Percentiles rank a stretch among this genome's conserved stretches.
These are phyloP conservation scores for Clathrospora elynae DNA, from an alignment of 2,329 filamentous ascomycete genomes.

Conservation along the genomic window DNA sequence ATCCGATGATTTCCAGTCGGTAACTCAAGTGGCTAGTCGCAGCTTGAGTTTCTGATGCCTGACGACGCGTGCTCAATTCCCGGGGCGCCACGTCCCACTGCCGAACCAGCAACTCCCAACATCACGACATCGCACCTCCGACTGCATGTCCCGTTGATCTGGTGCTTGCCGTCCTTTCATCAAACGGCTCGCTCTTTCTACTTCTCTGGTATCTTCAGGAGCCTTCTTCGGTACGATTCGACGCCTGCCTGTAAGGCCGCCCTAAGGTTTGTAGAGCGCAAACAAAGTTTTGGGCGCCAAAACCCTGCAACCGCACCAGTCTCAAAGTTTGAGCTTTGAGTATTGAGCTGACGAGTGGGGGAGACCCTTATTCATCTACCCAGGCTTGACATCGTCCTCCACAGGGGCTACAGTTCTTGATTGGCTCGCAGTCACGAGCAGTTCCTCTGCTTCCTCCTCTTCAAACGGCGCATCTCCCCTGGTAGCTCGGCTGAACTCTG, in stretches of 20 bases:
- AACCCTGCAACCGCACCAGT: conserved; percentile 47
- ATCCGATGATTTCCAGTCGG: conserved; percentile 14
- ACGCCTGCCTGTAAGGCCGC: conserved; percentile 28
- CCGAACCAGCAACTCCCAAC: conserved; percentile 15
- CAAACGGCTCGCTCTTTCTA: conserved; percentile 13
- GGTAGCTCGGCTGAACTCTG: conserved; percentile 39
- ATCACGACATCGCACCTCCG: conserved; percentile 17
- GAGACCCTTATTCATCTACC: conserved; percentile 39
- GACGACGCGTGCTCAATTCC: conserved; percentile 18
- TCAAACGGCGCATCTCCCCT: conserved; percentile 33
- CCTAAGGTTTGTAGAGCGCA: conserved; percentile 39
- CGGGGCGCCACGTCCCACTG: conserved; percentile 20
- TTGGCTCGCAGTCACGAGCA: conserved; percentile 24
- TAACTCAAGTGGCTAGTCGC: conserved; percentile 12
- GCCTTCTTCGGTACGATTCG: conserved; percentile 33
- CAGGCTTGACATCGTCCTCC: conserved; percentile 28
- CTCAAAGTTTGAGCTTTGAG: conserved; percentile 43
- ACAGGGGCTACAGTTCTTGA: conserved; percentile 25
- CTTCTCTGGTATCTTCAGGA: conserved; percentile 18
- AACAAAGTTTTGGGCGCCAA: conserved; percentile 47
- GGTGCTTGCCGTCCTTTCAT: conserved; percentile 12
- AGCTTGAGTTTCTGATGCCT: conserved; percentile 12
- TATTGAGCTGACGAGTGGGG: conserved; percentile 34
- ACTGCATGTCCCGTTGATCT: conserved; percentile 8
- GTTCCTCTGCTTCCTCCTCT: conserved; percentile 23